Evolutionary conservation across 2,329 filamentous ascomycete genomes (phyloP), one percentile per base, ranked within the genome.

Genomic region (Aspergillus neotritici): DNA sequence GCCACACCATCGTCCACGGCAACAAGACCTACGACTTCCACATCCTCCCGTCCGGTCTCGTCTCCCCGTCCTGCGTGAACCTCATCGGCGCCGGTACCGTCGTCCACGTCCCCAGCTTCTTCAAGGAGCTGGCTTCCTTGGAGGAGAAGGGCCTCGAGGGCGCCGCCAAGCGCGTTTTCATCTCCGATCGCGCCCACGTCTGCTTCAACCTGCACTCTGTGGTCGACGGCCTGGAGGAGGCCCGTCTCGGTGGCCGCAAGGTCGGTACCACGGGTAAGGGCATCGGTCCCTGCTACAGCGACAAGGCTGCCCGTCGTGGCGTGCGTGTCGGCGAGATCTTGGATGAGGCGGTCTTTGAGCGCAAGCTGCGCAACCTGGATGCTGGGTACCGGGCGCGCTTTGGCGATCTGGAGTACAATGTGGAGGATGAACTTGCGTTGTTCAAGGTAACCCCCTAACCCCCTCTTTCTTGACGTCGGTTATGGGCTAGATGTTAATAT

Each of bases 221-320:
- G 37, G 67, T 71, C 9, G 71, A 74, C 46, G 69, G 69, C 29
- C 57, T 73, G 32, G 66, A 69, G 49, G 71, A 74, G 55, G 66
- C 68, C 37, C 63, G 57, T 42, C 58, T 69, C 31, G 69, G 67
- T 45, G 67, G 64, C 29, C 65, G 67, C 49, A 70, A 72, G 58
- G 70, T 74, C 32, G 71, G 71, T 29, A 74, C 71, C 10, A 74
- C 71, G 3, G 67, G 69, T 28, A 73, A 74, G 55, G 71, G 71
- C 34, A 73, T 74, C 47, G 71, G 76, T 34, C 80, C 80, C 56
- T 77, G 77, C 49, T 83, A 83, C 66, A 78, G 75, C 57, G 77
- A 77, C 55, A 83, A 83, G 66, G 79, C 79, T 49, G 73, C 77
- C 5, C 69, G 80, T 45, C 73, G 73, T 33, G 79, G 79, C 52